Evolutionary conservation across 208 protist genomes (phyloP), one percentile per base, ranked within the genome.

Genomic region (Leishmania gerbilli): DNA sequence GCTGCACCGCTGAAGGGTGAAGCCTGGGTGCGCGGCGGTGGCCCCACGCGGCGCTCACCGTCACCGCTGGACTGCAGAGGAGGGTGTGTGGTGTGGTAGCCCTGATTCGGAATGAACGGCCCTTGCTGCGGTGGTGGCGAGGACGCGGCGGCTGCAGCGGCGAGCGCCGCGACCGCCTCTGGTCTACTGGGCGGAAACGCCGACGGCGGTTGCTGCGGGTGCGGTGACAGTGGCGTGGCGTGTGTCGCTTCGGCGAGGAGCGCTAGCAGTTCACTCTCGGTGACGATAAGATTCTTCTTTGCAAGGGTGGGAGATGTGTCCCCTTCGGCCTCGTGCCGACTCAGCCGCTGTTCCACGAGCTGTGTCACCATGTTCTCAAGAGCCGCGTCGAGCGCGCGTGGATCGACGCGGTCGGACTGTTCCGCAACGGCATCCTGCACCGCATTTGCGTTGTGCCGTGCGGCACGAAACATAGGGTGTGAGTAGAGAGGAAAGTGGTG

Each of bases 401-500:
- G 71, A 49, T 85, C 77, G 27, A 85, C 53, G 37, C 67, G 77
- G 5, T 45, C 42, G 3, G 71, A 56, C 45, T 85, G 77, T 13
- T 53, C 62, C 3, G 6, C 74, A 21, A 85, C 24, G 34, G 77
- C 82, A 21, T 45, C 31, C 51, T 67, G 79, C 17, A 83, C 67
- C 2, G 78, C 78, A n/a, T 40, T 56, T 15, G 42, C 69, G 58
- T 82, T 83, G 45, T 40, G 71, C 11, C 67, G 55, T 2, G 83
- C 83, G 2, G 83, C 83, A 37, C 90, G 91, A 53, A 92, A 89
- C n/a, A 91, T 62, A 11, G 93, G 93, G 68, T 96, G 90, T 0
- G 93, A 96, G 74, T 86, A 92, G 65, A 94, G 74, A 3, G 93
- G 91, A 65, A 96, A 96, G 75, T 85, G 74, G 77, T 96, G 84